A percentile compares a stretch with the other conserved stretches of the same genome.
Conservation (phyloP, 1,284 basidiomycete genomes). For the Exobasidium rhododendri region DNA sequence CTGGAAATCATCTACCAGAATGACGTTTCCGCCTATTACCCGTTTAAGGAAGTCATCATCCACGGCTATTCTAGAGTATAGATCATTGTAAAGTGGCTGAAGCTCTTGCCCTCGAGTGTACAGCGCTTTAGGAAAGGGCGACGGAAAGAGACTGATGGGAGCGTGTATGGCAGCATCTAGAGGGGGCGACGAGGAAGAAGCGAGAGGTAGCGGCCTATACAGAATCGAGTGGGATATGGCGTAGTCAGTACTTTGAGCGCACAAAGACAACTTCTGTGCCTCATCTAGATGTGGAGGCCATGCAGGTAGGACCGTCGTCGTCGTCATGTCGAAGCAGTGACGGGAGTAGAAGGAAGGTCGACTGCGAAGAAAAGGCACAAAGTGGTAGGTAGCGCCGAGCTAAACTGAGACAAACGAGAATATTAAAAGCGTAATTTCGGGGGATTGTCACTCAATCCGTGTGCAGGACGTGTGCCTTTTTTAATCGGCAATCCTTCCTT, state of each 20-base stretch:
- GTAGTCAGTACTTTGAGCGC: neutral
- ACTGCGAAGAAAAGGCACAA: no score
- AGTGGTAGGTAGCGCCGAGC: no score
- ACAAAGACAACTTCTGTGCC: neutral
- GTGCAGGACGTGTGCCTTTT: no score
- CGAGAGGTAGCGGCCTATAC: conserved; percentile 5
- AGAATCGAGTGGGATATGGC: conserved; percentile 7
- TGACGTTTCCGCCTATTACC: neutral
- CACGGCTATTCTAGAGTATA: conserved; percentile 5
- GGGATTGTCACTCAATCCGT: no score
- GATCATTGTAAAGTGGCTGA: conserved; percentile 2
- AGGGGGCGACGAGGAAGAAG: neutral
- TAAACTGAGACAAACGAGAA: no score
- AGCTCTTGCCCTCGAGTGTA: conserved; percentile 6
- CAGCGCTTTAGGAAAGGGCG: neutral
- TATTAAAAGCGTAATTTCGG: no score
- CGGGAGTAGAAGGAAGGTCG: no score
- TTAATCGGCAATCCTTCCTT: no score
- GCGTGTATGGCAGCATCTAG: conserved; percentile 8
- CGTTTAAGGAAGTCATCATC: conserved; percentile 7
- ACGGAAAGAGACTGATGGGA: conserved; percentile 7
- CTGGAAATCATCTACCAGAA: conserved; percentile 5
- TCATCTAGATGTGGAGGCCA: neutral
- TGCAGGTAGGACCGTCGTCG: no score
- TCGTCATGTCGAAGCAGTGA: no score